Evolutionary conservation across 192 early-diverging fungal species (phyloP).

Genomic region (Coemansia sp.): DNA sequence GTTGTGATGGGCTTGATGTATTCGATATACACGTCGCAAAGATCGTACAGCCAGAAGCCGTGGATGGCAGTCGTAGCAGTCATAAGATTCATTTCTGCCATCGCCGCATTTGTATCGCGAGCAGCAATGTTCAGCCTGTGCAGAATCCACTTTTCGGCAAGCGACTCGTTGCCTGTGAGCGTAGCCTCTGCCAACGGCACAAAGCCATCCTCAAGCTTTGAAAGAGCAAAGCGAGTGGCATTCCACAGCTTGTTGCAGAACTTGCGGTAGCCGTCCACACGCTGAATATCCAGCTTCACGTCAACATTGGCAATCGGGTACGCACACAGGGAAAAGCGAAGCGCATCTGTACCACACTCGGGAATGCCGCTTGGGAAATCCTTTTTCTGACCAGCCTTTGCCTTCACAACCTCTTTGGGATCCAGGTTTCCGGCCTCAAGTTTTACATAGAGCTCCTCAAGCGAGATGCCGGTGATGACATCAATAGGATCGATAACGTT

Average conservation of each 20-base stretch:
- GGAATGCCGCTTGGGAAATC: constrained; percentile 98
- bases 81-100: constrained; percentile 91
- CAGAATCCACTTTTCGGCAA: constrained; percentile 93
- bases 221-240: constrained; percentile 91
- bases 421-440: constrained; percentile 88
- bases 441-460: constrained; percentile 75
- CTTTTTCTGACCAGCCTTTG: constrained; percentile 78
- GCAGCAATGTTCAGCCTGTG: constrained; percentile 83
- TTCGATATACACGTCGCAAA: constrained; percentile 98
- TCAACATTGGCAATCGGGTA: constrained; percentile 80
- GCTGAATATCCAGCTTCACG: constrained; percentile 92
- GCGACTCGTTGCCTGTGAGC: constrained; percentile 76
- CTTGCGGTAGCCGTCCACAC: constrained; percentile 98
- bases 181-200: constrained; percentile 60
- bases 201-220: constrained; percentile 92
- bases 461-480: constrained; percentile 91
- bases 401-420: constrained; percentile 82
- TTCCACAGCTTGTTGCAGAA: constrained; percentile 99
- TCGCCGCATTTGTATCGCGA: constrained; percentile 70
- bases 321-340: constrained; percentile 79
- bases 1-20: constrained; percentile 86
- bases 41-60: constrained; percentile 94
- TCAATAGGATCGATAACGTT: constrained; percentile 98
- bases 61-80: constrained; percentile 82
- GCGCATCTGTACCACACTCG: constrained; percentile 95